phyloP scores from a whole-genome alignment of 2,329 filamentous ascomycete species.

The Pseudogymnoascus sp. region DNA sequence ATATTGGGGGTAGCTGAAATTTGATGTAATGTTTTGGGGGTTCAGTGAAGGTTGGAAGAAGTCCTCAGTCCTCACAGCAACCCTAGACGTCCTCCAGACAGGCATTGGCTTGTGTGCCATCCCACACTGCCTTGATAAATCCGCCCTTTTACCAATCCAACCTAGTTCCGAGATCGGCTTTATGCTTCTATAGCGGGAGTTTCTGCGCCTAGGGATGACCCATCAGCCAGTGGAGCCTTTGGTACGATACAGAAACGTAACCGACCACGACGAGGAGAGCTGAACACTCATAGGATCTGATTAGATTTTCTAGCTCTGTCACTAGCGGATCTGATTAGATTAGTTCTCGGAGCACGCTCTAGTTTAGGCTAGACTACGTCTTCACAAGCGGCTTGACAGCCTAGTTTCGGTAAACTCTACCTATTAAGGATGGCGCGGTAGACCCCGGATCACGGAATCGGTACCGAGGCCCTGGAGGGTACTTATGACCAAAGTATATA shows the following conservation, averaged over 20 bases:
- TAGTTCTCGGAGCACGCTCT: not conserved
- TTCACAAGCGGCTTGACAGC: not conserved
- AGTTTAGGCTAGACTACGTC: not conserved
- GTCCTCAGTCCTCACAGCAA: not conserved
- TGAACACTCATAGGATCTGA: not conserved
- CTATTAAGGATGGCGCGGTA: not conserved
- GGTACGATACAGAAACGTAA: not conserved
- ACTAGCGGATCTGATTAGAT: conserved; percentile 5
- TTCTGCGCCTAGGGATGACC: not conserved
- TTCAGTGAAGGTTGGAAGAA: not conserved
- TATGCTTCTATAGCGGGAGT: not conserved
- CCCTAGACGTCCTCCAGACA: not conserved
- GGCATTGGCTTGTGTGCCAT: not conserved
- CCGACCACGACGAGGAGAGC: not conserved
- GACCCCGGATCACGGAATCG: not conserved
- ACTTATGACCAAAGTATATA: not conserved
- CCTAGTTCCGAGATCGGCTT: conserved; percentile 8
- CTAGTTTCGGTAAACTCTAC: not conserved
- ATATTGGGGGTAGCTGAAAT: not conserved
- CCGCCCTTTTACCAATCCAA: not conserved
- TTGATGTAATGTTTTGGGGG: not conserved
- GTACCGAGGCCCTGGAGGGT: not conserved
- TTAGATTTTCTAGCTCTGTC: not conserved
- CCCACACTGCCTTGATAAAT: not conserved
- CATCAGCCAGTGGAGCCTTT: not conserved